Percentiles rank a stretch among this genome's conserved stretches.
phyloP scores from a whole-genome alignment of 208 protist genomes.

The Trichomonas vaginalis region DNA sequence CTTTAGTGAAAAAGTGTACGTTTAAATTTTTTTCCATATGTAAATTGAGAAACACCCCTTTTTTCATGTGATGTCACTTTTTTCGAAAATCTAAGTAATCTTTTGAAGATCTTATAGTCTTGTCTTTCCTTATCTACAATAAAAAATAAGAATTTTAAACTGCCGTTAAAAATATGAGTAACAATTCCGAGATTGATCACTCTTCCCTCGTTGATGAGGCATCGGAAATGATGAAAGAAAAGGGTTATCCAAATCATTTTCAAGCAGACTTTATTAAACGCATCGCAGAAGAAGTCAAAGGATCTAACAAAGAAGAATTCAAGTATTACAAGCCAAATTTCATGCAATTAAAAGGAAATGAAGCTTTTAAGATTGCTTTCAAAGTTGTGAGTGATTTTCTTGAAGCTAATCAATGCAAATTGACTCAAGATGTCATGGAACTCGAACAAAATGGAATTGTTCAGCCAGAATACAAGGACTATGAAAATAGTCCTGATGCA shows the following conservation, averaged over 20 bases:
- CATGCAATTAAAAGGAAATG: neutral
- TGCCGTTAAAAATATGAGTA: neutral
- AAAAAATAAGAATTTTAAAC: no score
- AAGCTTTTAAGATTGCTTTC: neutral
- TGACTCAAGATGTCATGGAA: neutral
- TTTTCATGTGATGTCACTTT: no score
- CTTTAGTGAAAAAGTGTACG: no score
- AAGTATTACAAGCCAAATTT: neutral
- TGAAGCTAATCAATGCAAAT: neutral
- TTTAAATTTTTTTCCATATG: no score
- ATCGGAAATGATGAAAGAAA: neutral
- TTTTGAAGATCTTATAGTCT: no score
- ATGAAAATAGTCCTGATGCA: neutral
- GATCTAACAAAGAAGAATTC: neutral
- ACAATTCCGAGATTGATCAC: neutral
- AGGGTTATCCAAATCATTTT: neutral
- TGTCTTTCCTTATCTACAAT: no score
- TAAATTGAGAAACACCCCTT: no score
- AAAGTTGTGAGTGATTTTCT: neutral
- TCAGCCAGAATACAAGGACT: neutral
- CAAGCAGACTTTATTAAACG: neutral
- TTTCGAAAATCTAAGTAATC: no score
- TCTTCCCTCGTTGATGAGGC: neutral
- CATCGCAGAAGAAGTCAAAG: neutral
- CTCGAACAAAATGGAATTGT: neutral